Percentiles rank a stretch among this genome's conserved stretches.
Conservation (phyloP, 2,329 filamentous ascomycete genomes). For the Blastomyces percursus region DNA sequence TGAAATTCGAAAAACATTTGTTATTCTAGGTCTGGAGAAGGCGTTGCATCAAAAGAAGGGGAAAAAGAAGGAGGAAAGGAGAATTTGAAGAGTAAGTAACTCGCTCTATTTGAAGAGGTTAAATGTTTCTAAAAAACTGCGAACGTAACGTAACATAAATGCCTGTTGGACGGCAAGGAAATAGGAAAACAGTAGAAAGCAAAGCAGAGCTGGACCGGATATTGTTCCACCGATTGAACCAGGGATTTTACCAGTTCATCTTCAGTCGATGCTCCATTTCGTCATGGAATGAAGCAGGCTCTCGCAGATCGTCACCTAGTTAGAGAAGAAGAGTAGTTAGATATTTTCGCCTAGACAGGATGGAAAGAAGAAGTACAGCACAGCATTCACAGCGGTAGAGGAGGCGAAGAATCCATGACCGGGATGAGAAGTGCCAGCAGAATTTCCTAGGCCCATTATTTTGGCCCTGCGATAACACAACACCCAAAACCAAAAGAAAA, state of each 20-base stretch:
- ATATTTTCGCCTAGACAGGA: neutral
- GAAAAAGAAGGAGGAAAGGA: too few relatives aligned
- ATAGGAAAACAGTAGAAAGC: neutral
- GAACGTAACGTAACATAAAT: conserved; percentile 5
- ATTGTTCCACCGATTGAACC: neutral
- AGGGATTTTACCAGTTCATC: conserved; percentile 45
- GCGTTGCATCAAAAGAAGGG: too few relatives aligned
- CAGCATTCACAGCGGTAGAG: neutral
- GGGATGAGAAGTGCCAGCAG: conserved; percentile 3
- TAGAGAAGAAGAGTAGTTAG: conserved; percentile 9
- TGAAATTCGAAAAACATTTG: neutral
- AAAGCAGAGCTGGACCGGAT: neutral
- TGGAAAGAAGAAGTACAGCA: neutral
- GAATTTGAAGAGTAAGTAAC: neutral
- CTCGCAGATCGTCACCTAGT: conserved; percentile 56
- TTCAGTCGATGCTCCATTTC: conserved; percentile 90
- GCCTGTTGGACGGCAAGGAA: neutral
- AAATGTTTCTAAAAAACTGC: neutral
- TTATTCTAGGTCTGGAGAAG: too few relatives aligned
- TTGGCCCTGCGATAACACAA: neutral
- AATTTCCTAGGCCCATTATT: neutral
- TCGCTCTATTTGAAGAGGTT: neutral
- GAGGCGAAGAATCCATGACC: neutral
- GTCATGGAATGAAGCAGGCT: conserved; percentile 64
- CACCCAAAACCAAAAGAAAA: conserved; percentile 9